These are phyloP conservation scores for Sphaerostilbella broomeana DNA, from an alignment of 2,329 filamentous ascomycete species.

Conservation along the genomic window DNA sequence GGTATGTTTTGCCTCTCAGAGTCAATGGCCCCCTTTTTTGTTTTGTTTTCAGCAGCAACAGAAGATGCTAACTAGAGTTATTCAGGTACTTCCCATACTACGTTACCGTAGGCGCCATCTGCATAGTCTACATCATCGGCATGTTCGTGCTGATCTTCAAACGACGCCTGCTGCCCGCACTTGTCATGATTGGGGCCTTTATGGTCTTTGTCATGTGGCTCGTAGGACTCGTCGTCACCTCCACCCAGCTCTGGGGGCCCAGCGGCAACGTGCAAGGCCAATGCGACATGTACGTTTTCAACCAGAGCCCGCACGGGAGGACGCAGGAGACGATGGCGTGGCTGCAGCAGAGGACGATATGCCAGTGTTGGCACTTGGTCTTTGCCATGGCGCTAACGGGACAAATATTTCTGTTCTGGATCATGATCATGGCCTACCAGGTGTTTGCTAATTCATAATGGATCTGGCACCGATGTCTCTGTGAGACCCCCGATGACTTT, in stretches of 20 bases:
- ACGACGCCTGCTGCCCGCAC: conserved; percentile 53
- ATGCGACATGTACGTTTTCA: conserved; percentile 54
- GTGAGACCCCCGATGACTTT: no score
- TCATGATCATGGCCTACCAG: conserved; percentile 61
- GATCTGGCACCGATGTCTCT: no score
- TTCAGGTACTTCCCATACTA: conserved; percentile 62
- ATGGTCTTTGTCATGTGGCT: conserved; percentile 63
- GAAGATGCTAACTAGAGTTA: neutral
- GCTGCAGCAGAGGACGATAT: conserved; percentile 58
- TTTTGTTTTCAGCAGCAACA: no score
- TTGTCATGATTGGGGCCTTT: conserved; percentile 58
- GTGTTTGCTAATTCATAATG: conserved; percentile 47
- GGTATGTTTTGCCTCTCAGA: conserved; percentile 45
- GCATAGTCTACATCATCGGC: conserved; percentile 58
- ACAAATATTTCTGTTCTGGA: conserved; percentile 56
- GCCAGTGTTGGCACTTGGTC: conserved; percentile 58
- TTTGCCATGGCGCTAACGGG: conserved; percentile 58
- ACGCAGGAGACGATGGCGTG: conserved; percentile 53
- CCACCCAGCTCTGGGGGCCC: conserved; percentile 58
- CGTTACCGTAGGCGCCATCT: conserved; percentile 52
- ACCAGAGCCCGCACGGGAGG: conserved; percentile 42
- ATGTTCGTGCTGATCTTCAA: conserved; percentile 58
- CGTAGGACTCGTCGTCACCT: conserved; percentile 55
- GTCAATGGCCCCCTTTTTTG: neutral
- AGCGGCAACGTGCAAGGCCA: conserved; percentile 51